Evolutionary conservation across 2,329 filamentous ascomycete genomes (phyloP).

Genomic region (Amauroascus verrucosus): DNA sequence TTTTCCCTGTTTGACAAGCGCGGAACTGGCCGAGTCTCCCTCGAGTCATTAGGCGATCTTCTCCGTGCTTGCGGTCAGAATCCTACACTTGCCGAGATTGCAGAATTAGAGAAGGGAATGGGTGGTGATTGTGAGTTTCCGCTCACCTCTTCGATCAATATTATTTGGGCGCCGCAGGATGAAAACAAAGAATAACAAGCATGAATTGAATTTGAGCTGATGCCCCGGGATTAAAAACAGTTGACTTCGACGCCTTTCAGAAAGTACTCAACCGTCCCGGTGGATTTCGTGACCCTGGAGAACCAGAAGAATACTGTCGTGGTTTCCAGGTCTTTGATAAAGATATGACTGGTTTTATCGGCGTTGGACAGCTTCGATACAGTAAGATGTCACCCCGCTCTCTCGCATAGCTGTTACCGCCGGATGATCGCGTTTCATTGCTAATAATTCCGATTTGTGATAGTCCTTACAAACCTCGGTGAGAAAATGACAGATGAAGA

Average conservation of each 20-base stretch:
- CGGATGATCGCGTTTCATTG: neutral
- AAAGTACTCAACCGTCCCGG: slow-evolving; percentile 94
- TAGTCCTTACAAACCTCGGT: slow-evolving; percentile 86
- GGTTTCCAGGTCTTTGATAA: slow-evolving; percentile 99
- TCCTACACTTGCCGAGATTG: slow-evolving; percentile 85
- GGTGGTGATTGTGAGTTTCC: slow-evolving; percentile 74
- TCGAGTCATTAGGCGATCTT: slow-evolving; percentile 82
- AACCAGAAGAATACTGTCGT: slow-evolving; percentile 95
- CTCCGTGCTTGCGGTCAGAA: slow-evolving; percentile 96
- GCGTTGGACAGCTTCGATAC: slow-evolving; percentile 94
- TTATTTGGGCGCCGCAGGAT: neutral
- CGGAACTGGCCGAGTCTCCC: slow-evolving; percentile 80
- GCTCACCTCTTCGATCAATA: slow-evolving; percentile 2
- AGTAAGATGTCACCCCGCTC: slow-evolving; percentile 31
- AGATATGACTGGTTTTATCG: slow-evolving; percentile 96
- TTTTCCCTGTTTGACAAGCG: slow-evolving; percentile 99
- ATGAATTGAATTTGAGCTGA: neutral
- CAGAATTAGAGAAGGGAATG: slow-evolving; percentile 80
- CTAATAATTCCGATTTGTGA: neutral
- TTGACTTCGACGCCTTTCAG: slow-evolving; percentile 96
- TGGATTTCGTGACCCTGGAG: slow-evolving; percentile 94
- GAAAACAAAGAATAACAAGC: neutral
- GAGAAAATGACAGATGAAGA: slow-evolving; percentile 99
- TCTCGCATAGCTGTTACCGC: neutral
- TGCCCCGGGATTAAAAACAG: slow-evolving; percentile 38